A percentile compares a stretch with the other conserved stretches of the same genome.
These are phyloP conservation scores for Nicotiana obtusifolia DNA, from an alignment of 257 asterid genomes.

Conservation along the genomic window DNA sequence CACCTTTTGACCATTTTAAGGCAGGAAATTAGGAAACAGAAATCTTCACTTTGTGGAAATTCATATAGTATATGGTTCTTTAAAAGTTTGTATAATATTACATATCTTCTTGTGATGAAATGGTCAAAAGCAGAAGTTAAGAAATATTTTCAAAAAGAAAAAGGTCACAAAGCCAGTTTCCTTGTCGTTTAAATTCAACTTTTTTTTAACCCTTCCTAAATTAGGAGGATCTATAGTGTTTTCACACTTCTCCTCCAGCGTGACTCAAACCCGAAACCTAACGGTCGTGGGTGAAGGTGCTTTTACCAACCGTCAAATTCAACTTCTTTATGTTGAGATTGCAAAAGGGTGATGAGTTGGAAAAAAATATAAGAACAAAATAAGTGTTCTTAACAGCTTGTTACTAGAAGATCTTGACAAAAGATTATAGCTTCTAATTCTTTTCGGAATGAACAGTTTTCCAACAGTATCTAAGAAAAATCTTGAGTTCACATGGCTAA, in stretches of 20 bases:
- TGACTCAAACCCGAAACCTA: too few species aligned
- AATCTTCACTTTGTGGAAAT: background rate
- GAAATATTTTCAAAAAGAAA: background rate
- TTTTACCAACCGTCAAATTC: too few species aligned
- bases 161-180: background rate
- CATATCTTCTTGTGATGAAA: background rate
- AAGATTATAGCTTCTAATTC: background rate
- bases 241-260: too few species aligned
- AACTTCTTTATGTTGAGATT: background rate
- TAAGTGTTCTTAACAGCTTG: background rate
- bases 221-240: too few species aligned
- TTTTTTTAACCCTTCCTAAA: too few species aligned
- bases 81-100: background rate
- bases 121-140: background rate
- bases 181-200: background rate
- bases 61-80: background rate
- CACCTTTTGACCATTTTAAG: background rate
- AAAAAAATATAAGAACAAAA: background rate
- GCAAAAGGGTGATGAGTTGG: background rate
- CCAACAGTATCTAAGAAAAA: background rate
- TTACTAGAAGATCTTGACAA: background rate
- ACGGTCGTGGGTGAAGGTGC: too few species aligned
- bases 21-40: background rate
- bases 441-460: background rate
- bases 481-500: slow-evolving; percentile 7